phyloP scores from a whole-genome alignment of 2,329 filamentous ascomycete genomes.

The Passalora sequoiae region DNA sequence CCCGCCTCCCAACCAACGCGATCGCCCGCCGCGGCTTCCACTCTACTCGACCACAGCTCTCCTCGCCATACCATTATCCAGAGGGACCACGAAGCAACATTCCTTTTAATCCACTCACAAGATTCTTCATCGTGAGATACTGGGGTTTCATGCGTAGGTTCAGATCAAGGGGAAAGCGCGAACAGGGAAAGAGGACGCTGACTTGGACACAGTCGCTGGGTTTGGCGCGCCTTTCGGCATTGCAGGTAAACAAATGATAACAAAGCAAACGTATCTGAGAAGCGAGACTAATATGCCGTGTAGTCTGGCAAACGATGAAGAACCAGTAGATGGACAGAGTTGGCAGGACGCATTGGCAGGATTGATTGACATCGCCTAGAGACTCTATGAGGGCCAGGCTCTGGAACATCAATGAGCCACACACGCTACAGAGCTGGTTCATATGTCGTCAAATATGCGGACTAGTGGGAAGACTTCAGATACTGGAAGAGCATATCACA shows the following conservation, averaged over 20 bases:
- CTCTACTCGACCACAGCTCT: constrained; percentile 76
- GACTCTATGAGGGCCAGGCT: too few species aligned
- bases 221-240: constrained; percentile 58
- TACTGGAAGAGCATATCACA: too few species aligned
- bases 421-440: too few species aligned
- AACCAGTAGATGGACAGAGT: constrained; percentile 39
- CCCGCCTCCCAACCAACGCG: constrained; percentile 56
- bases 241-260: constrained; percentile 50
- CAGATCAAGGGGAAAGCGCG: constrained; percentile 5
- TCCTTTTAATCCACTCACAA: constrained; percentile 92
- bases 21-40: constrained; percentile 90
- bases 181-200: constrained; percentile 30
- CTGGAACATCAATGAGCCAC: too few species aligned
- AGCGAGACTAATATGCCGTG: constrained; percentile 14
- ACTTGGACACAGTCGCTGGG: constrained; percentile 47
- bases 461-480: too few species aligned
- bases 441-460: constrained; percentile 2
- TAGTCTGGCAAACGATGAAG: constrained; percentile 66
- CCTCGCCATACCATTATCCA: constrained; percentile 95
- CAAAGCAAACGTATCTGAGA: background rate
- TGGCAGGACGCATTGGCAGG: background rate
- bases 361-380: too few species aligned
- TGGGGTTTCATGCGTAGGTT: constrained; percentile 69
- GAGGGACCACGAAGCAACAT: constrained; percentile 93
- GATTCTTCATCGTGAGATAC: constrained; percentile 77